Conservation (phyloP, 2,329 filamentous ascomycete genomes). For the Fusarium odoratissimum region DNA sequence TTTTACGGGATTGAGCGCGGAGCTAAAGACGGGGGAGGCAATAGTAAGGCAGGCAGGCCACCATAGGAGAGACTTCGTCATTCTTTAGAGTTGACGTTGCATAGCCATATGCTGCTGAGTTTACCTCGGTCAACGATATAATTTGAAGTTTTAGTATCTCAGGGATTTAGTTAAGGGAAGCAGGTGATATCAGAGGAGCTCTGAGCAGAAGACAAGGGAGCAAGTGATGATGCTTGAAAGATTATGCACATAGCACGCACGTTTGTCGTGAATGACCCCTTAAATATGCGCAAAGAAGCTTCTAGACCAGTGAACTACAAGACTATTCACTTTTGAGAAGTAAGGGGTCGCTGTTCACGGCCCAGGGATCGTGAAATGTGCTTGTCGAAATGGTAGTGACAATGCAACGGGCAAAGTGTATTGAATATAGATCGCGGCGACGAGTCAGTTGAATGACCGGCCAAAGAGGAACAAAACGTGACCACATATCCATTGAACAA, state of each 20-base stretch:
- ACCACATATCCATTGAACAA: not conserved
- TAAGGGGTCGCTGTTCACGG: not conserved
- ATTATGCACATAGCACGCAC: too few species aligned
- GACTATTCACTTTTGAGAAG: rapidly evolving
- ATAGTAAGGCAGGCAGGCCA: not conserved
- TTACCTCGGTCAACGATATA: too few species aligned
- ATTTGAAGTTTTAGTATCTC: not conserved
- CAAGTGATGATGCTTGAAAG: too few species aligned
- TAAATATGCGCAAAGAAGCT: too few species aligned
- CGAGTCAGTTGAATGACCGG: rapidly evolving
- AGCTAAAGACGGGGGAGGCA: not conserved
- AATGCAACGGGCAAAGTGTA: rapidly evolving
- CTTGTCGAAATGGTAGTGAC: not conserved
- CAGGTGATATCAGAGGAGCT: too few species aligned
- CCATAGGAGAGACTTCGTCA: rapidly evolving
- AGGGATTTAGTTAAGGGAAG: too few species aligned
- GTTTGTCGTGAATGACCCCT: too few species aligned
- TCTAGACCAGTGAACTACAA: too few species aligned
- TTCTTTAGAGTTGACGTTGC: not conserved
- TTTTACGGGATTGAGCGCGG: not conserved
- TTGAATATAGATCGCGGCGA: not conserved
- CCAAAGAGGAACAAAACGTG: not conserved
- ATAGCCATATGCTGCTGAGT: not conserved
- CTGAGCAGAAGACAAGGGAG: too few species aligned
- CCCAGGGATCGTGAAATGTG: not conserved